Conservation (phyloP, 1,284 basidiomycete genomes). For the Rhizoctonia solani region DNA sequence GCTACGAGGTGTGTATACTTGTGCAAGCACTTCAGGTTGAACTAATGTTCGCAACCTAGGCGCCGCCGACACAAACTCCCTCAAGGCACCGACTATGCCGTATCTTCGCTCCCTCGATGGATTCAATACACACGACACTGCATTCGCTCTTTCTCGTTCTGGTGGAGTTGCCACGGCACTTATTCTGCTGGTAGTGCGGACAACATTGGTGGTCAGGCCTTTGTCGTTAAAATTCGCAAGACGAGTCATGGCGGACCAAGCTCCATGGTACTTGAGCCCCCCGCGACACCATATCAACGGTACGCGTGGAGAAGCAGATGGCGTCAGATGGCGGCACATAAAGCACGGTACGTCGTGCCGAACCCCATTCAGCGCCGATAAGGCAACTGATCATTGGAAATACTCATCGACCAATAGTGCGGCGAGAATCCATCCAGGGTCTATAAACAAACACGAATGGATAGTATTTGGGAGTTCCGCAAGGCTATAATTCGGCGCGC, state of each 20-base stretch:
- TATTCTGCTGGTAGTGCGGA: slow-evolving; percentile 66
- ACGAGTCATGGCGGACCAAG: slow-evolving; percentile 48
- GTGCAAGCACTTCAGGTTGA: too few species aligned
- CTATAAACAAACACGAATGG: slow-evolving; percentile 55
- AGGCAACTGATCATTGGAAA: slow-evolving; percentile 49
- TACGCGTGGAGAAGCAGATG: slow-evolving; percentile 47
- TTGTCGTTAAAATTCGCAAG: slow-evolving; percentile 53
- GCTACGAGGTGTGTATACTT: too few species aligned
- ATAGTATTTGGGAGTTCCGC: slow-evolving; percentile 62
- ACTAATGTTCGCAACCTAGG: too few species aligned
- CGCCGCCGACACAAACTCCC: slow-evolving; percentile 58
- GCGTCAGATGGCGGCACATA: slow-evolving; percentile 61
- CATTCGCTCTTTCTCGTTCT: slow-evolving; percentile 58
- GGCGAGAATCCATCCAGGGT: slow-evolving; percentile 54
- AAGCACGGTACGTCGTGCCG: slow-evolving; percentile 49
- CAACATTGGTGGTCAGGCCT: slow-evolving; percentile 48
- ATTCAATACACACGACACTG: slow-evolving; percentile 64
- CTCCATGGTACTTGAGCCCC: slow-evolving; percentile 67
- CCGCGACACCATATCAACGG: slow-evolving; percentile 45
- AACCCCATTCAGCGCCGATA: too few species aligned
- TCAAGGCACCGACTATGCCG: slow-evolving; percentile 62
- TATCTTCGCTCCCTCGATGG: slow-evolving; percentile 65
- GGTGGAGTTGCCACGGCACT: slow-evolving; percentile 74
- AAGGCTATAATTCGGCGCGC: slow-evolving; percentile 70
- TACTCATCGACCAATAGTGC: slow-evolving; percentile 39